Base-by-base conservation (phyloP, 2,329 filamentous ascomycete genomes). In the Chrysoporthe austroafricana region DNA sequence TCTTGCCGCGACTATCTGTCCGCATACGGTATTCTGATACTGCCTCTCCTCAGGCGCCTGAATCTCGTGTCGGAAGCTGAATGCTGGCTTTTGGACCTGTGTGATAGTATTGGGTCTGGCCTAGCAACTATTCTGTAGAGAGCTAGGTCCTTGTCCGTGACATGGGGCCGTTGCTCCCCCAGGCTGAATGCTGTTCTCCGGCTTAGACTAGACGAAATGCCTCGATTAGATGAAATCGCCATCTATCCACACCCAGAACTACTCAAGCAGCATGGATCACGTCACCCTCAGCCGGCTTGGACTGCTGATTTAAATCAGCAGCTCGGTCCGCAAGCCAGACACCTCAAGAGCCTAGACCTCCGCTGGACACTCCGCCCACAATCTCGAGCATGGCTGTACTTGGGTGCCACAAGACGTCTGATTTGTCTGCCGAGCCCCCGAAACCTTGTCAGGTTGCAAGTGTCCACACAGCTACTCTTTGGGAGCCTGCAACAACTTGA, bases 401-500 rank as follows among this genome's bases (percentile, higher is more conserved):
- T 61, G 13, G 39, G 58, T 7, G 36, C 42, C 3, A 4, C 21
- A 9, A 21, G 42, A 5, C 58, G 42, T 18, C n/a, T 61, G 39
- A n/a, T 26, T 21, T 26, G n/a, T 32, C 21, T 61, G 58, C 39
- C 58, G n/a, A 32, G 39, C 3, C 58, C 46, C n/a, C 4, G 9
- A 9, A 32, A 44, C 21, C 58, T 61, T 36, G 42, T 46, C n/a
- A 9, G 13, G 4, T n/a, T 61, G 13, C 16, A 26, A 3, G n/a
- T 32, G 21, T 44, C 39, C 39, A 46, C 58, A 9, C 58, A 61
- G 5, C n/a, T 61, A 14, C 58, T 61, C 58, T 61, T 46, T 32
- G 58, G 39, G 4, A 18, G 16, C n/a, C 42, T 60, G 21, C 21
- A 26, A 6, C n/a, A 32, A 3, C 58, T 46, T 8, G 39, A 42